These are phyloP conservation scores for Canavalia ensiformis DNA, from an alignment of 306 rosid genomes.

Conservation along the genomic window DNA sequence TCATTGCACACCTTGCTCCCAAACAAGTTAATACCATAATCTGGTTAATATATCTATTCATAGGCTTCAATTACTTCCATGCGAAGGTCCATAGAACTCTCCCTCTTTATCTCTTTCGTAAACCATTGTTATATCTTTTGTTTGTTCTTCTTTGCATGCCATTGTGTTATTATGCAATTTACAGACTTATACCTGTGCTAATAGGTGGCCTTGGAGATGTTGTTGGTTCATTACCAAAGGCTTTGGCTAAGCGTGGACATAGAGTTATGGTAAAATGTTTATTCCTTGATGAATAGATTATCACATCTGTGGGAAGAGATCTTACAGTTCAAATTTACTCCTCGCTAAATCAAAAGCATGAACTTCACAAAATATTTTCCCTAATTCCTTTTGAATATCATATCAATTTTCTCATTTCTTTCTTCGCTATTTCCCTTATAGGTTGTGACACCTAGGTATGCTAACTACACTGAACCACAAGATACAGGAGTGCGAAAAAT, in stretches of 20 bases:
- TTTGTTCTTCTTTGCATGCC: neutral
- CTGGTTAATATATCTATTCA: neutral
- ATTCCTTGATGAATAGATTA: constrained; percentile 12
- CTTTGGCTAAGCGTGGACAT: constrained; percentile 93
- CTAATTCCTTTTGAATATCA: neutral
- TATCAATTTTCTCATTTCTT: neutral
- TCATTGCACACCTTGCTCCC: constrained; percentile 11
- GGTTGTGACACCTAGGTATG: constrained; percentile 81
- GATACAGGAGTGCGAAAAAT: constrained; percentile 65
- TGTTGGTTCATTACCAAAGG: constrained; percentile 87
- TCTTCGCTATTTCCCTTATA: constrained; percentile 37
- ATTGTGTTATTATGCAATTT: neutral
- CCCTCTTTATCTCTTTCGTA: neutral
- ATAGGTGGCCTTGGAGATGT: constrained; percentile 96
- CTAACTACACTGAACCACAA: constrained; percentile 64
- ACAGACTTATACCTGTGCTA: constrained; percentile 48
- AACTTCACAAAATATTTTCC: neutral
- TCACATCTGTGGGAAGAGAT: neutral
- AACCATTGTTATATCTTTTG: constrained; percentile 9
- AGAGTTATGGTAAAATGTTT: constrained; percentile 79
- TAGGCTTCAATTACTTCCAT: neutral
- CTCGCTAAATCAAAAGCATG: neutral
- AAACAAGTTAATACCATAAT: neutral
- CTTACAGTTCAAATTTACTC: neutral
- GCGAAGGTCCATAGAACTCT: neutral